Evolutionary conservation across 202 grass and related monocot genomes (phyloP), one percentile per base, ranked within the genome.

Genomic region (Digitaria exilis): DNA sequence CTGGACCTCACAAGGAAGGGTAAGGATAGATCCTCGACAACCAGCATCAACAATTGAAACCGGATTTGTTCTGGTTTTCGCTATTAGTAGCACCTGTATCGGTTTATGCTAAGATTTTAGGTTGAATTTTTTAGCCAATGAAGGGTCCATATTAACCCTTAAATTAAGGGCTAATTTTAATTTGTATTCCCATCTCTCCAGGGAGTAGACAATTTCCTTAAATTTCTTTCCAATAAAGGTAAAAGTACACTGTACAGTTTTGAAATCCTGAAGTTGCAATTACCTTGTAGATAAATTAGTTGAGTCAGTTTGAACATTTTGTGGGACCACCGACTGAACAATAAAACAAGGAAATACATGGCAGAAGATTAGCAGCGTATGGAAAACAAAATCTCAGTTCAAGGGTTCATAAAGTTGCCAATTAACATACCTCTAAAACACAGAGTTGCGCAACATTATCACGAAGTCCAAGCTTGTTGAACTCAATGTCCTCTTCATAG

Each of bases 381-480:
- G 55, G 11, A 54, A 69, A 76, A 42, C 48, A 65, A 49, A 59
- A 73, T 4, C 30, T 77, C 57, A 70, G 54, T 77, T 60, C 64
- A 75, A 49, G 44, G 59, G 80, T 73, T 79, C n/a, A 83, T 70
- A 64, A 69, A 85, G 44, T 86, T 56, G 39, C 30, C 25, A 80
- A 66, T 49, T 60, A 63, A 60, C 81, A 69, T 84, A 95, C 96
- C 91, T 98, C 96, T 73, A 98, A 80, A 83, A 98, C 92, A 92
- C 96, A 93, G 73, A 95, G 64, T 84, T 98, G 92, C 41, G 96
- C 96, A 90, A 98, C 89, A 87, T 98, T 98, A 73, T 98, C 91
- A 88, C 87, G 87, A 85, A 98, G 89, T 21, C 75, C 96, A 93
- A 93, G 79, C 86, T 87, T 89, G 62, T 82, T 90, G 72, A 98